A percentile compares a stretch with the other conserved stretches of the same genome.
Conservation (phyloP, 208 protist genomes). For the Leishmania martiniquensis region DNA sequence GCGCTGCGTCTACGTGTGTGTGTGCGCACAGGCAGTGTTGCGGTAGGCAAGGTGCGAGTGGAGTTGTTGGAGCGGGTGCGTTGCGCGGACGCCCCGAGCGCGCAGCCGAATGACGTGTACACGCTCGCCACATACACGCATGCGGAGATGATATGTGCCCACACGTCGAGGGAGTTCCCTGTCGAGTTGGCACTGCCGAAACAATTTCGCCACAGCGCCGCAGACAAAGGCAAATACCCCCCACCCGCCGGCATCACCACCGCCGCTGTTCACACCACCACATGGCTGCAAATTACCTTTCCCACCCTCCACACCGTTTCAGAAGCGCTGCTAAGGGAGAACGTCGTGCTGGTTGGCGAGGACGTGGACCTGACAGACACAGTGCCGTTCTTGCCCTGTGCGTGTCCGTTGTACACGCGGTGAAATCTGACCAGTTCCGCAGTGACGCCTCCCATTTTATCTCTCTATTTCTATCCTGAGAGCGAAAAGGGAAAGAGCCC, state of each 20-base stretch:
- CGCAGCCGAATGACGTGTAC: constrained; percentile 6
- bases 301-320: constrained; percentile 27
- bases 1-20: constrained; percentile 7
- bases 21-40: constrained; percentile 9
- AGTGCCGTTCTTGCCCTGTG: constrained; percentile 34
- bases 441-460: neutral
- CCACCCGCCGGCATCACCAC: constrained; percentile 11
- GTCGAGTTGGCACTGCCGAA: constrained; percentile 17
- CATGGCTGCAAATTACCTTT: constrained; percentile 37
- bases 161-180: constrained; percentile 11
- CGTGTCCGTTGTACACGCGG: constrained; percentile 1
- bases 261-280: constrained; percentile 12
- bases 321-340: constrained; percentile 16
- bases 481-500: neutral
- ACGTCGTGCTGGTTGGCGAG: constrained; percentile 38
- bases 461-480: neutral
- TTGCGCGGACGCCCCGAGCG: neutral
- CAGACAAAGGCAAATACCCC: constrained; percentile 5
- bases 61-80: constrained; percentile 16
- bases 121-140: constrained; percentile 9
- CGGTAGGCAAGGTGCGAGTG: constrained; percentile 13
- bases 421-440: neutral
- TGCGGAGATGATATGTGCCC: constrained; percentile 12
- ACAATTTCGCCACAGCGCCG: constrained; percentile 18
- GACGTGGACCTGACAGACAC: constrained; percentile 37